Base-by-base conservation (phyloP, 2,329 filamentous ascomycete species). In the Dendryphion nanum region DNA sequence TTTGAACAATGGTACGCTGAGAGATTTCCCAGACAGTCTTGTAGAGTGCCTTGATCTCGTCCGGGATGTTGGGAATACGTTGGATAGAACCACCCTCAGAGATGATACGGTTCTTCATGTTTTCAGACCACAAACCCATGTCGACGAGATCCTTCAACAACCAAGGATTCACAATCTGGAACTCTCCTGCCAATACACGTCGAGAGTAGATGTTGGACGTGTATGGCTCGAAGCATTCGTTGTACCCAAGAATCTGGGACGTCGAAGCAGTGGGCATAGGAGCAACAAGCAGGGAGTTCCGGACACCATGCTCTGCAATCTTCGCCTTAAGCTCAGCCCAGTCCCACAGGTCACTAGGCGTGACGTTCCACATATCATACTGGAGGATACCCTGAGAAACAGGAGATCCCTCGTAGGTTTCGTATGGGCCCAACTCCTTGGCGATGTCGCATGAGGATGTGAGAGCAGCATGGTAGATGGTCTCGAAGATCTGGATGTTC, bases 91-190 rank as follows among this genome's bases (percentile, higher is more conserved):
- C 93, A 53, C 88, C 88, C 47, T 96, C 91, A 41, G 93, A 86
- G 61, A 98, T 98, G 77, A 98, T 98, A 58, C 93, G 89, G 78
- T 98, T 98, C 84, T 98, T 98, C 93, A 98, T 98, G 74, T 89
- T 89, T 72, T 98, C 91, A 33, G 91, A 96, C 93, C 93, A 98
- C 30, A 98, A 78, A 45, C 93, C 93, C 75, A 96, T 87, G 63
- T 98, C 93, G 53, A 98, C 93, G 19, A 98, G 82, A 60, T 98
- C 93, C 78, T 95, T 96, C 45, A 98, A 82, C 47, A 98, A 74
- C 93, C 93, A 98, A 36, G 93, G 93, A 76, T 98, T 98, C 68
- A 98, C 93, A 38, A 98, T 89, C 74, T 98, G 93, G 82, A 98
- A 98, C 70, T 98, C 93, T 57, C 93, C 93, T 53, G 93, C 93